phyloP scores from a whole-genome alignment of 495 filamentous ascomycete genomes.

The Chaetomium fimeti region DNA sequence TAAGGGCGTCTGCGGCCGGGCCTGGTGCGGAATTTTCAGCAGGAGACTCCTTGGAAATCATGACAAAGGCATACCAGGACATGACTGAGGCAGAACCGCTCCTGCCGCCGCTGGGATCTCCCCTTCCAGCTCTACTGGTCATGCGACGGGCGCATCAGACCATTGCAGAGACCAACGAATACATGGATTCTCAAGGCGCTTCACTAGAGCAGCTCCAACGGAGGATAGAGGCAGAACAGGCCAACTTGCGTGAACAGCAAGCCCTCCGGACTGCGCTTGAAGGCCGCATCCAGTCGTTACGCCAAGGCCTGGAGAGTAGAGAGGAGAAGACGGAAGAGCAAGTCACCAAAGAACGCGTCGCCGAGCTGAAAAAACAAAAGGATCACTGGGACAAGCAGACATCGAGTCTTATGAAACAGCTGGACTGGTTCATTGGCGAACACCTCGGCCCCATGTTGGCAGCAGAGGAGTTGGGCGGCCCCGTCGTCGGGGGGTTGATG shows the following conservation, averaged over 20 bases:
- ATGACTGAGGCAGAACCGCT: conserved; percentile 59
- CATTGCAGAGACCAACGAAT: conserved; percentile 60
- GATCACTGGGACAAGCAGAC: conserved; percentile 56
- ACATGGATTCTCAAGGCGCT: conserved; percentile 54
- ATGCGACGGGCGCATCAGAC: conserved; percentile 62
- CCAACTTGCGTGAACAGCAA: conserved; percentile 63
- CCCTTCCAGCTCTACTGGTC: conserved; percentile 69
- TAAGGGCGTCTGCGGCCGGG: conserved; percentile 16
- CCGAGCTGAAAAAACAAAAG: conserved; percentile 58
- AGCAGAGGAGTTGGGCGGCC: conserved; percentile 81
- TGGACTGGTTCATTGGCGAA: conserved; percentile 71
- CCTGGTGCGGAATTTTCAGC: conserved; percentile 22
- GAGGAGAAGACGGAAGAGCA: conserved; percentile 59
- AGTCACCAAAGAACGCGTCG: conserved; percentile 57
- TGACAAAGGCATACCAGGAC: conserved; percentile 64
- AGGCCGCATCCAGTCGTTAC: conserved; percentile 51
- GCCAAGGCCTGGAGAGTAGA: conserved; percentile 51
- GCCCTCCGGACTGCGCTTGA: conserved; percentile 54
- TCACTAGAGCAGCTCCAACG: conserved; percentile 54
- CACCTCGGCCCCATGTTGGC: conserved; percentile 78
- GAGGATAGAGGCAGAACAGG: conserved; percentile 58
- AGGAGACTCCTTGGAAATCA: conserved; percentile 47
- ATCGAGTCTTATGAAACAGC: conserved; percentile 54
- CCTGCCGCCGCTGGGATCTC: conserved; percentile 63
- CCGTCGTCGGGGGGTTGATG: conserved; percentile 72